Evolutionary conservation across 2,329 filamentous ascomycete genomes (phyloP), one percentile per base, ranked within the genome.

Genomic region (Pseudocercospora fijiensis): DNA sequence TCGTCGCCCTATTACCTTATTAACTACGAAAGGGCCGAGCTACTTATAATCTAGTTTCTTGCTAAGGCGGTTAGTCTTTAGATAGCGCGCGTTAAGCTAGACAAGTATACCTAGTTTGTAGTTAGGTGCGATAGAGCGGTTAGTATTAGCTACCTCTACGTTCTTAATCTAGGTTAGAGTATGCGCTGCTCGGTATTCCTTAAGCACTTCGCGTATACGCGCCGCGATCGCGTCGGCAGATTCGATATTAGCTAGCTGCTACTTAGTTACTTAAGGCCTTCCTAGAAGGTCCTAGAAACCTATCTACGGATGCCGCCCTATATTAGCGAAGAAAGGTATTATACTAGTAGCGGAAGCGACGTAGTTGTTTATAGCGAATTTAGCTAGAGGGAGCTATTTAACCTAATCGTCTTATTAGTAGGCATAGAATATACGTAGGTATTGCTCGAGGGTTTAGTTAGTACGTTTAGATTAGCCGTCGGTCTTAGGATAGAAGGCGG

Each of bases 311-410:
- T 47, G 10, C 1, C 10, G 7, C 3, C 43, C 5, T 1, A 6
- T 47, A 24, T 47, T 47, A 20, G 28, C 20, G 16, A 57, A 57
- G 52, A 62, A 62, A 41, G 60, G 26, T 5, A 24, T 62, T 51
- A 37, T 57, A 37, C 37, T 41, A 57, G 51, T 4, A 10, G 16
- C 3, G 13, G 30, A 10, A 2, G n/a, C 33, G 27, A 56, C 10
- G 10, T 53, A 57, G 57, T 57, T 62, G 57, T 62, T 62, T 51
- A 47, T 18, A 2, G n/a, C 20, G 13, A 62, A 62, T 26, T 62
- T 37, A 0, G 24, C 60, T 24, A 43, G 27, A 2, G 20, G 18
- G 3, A 62, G 24, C 37, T 28, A 37, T 0, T 28, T 13, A 11
- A 11, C 26, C 60, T 62, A 62, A 11, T 62, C 11, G 6, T 57